phyloP scores from a whole-genome alignment of 768 basidiomycete genomes.

The Lentinula sp. region DNA sequence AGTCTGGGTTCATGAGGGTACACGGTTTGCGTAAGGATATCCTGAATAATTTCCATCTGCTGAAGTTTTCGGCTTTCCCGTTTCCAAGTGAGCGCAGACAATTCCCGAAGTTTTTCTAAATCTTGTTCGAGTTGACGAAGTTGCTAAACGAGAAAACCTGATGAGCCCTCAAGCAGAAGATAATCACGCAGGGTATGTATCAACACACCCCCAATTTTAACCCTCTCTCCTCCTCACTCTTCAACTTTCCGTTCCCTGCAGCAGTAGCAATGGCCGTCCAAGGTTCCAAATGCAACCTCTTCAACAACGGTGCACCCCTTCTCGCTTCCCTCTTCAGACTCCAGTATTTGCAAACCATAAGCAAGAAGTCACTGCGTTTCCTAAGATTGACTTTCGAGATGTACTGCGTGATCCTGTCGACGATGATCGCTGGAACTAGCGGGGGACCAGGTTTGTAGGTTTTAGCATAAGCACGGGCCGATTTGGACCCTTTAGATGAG shows the following conservation, averaged over 20 bases:
- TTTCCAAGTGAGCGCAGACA: constrained; percentile 64
- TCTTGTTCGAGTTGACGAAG: constrained; percentile 68
- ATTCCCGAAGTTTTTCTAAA: constrained; percentile 61
- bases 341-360: constrained; percentile 87
- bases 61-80: constrained; percentile 79
- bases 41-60: constrained; percentile 61
- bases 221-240: constrained; percentile 78
- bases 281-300: constrained; percentile 91
- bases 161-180: not conserved
- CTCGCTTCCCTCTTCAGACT: constrained; percentile 93
- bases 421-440: constrained; percentile 79
- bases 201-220: constrained; percentile 72
- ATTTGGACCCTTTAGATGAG: constrained; percentile 52
- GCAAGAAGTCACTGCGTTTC: constrained; percentile 74
- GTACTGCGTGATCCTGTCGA: constrained; percentile 75
- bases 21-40: constrained; percentile 54
- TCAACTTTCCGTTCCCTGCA: constrained; percentile 35
- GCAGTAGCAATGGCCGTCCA: constrained; percentile 75
- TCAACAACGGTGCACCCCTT: constrained; percentile 88
- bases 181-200: not conserved
- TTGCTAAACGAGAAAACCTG: constrained; percentile 22
- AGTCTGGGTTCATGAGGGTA: constrained; percentile 63
- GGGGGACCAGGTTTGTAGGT: constrained; percentile 91
- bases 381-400: constrained; percentile 61
- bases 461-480: constrained; percentile 87